Base-by-base conservation (phyloP, 228 moss, liverwort and hornwort genomes). In the Sphagnum magellanicum region DNA sequence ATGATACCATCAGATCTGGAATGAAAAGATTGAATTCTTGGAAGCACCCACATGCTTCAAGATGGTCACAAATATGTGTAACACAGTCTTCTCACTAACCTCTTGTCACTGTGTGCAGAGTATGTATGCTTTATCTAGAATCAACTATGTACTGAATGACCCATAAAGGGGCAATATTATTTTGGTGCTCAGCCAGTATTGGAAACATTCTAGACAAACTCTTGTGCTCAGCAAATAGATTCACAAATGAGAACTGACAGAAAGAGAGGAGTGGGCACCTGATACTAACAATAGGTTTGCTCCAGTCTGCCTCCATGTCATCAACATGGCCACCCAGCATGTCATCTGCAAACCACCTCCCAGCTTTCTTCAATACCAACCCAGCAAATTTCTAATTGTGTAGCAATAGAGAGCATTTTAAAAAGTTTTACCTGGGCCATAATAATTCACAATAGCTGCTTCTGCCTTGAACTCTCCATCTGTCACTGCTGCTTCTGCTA, bases 271-370 rank as follows among this genome's bases (percentile, higher is more conserved):
- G 49, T 52, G 62, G 12, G 6, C 14, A 93, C 92, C 92, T 90
- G 78, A 98, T 81, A 72, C 98, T 98, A 17, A 98, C 98, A 6
- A 98, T 98, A 49, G 98, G 98, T 74, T 94, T 98, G 83, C 84
- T 90, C 90, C 90, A 92, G 67, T 98, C 94, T 50, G 88, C 93
- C 77, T 98, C 98, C 98, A 94, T 93, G 68, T 98, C 98, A 73
- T 98, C 98, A 50, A 98, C 79, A 68, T 98, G 98, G 58, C 98
- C 98, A 51, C 98, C 98, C 14, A 98, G 87, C 91, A 92, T 98
- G 79, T 98, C 98, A 83, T 90, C 98, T 93, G 82, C 68, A 81
- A 76, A 76, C 6, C 10, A 63, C 70, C 59, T 70, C 51, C 61
- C 59, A 62, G 47, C 10, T 69, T 58, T 49, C 62, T 63, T 2